phyloP scores from a whole-genome alignment of 176 grass and related monocot species.

The Chrysopogon serrulatus region DNA sequence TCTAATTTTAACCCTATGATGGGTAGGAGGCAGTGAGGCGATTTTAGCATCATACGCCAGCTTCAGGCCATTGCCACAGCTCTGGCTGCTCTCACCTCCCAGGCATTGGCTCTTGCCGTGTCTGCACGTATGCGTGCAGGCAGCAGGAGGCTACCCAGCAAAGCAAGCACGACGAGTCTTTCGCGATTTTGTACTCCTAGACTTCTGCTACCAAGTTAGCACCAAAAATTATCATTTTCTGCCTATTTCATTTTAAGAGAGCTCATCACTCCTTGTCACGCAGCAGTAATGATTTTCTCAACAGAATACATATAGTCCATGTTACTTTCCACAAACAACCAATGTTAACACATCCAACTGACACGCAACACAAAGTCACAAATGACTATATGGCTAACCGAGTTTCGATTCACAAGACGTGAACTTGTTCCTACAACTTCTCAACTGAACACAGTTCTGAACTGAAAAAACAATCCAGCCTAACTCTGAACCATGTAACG shows the following conservation, averaged over 20 bases:
- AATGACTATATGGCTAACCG: not conserved
- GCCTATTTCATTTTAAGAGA: not conserved
- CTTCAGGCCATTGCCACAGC: constrained; percentile 2
- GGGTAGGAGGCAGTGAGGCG: too few species aligned
- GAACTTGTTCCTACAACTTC: not conserved
- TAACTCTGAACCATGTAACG: not conserved
- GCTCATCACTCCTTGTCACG: not conserved
- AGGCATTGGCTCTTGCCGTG: too few species aligned
- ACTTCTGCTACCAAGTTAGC: not conserved
- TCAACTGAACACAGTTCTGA: constrained; percentile 5
- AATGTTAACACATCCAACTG: not conserved
- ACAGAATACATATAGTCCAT: not conserved
- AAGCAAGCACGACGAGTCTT: too few species aligned
- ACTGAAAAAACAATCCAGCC: not conserved
- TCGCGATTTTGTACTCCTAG: not conserved
- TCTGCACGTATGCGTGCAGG: not conserved
- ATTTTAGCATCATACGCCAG: not conserved
- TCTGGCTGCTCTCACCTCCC: not conserved
- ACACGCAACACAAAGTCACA: not conserved
- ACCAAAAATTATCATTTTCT: not conserved
- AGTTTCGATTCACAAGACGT: not conserved
- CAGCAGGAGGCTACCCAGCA: too few species aligned
- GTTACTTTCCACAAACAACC: not conserved
- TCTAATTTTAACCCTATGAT: too few species aligned
- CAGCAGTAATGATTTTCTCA: not conserved